Percentiles rank a stretch among this genome's conserved stretches.
Conservation (phyloP, 2,329 filamentous ascomycete species). For the Sarocladium kiliense region DNA sequence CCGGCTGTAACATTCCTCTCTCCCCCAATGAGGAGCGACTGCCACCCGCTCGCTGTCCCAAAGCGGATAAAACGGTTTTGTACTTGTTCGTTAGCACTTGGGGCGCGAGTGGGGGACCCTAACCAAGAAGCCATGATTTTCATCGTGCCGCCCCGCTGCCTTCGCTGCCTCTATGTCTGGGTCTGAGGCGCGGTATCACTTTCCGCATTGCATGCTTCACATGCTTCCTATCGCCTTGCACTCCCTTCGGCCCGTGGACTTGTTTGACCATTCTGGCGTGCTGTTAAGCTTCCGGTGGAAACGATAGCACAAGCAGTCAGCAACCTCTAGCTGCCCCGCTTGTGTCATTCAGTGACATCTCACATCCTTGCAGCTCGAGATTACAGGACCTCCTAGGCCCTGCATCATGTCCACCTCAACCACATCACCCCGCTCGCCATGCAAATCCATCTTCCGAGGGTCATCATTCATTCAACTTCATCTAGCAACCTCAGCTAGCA, state of each 20-base stretch:
- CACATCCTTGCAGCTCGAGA: slow-evolving; percentile 4
- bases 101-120: background rate
- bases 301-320: background rate
- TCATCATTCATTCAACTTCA: slow-evolving; percentile 8
- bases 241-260: too few relatives aligned
- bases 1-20: slow-evolving; percentile 8
- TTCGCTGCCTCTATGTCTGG: background rate
- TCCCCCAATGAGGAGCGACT: slow-evolving; percentile 11
- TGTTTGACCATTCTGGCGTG: too few relatives aligned
- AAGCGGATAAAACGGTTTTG: slow-evolving; percentile 13
- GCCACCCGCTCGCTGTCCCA: slow-evolving; percentile 10
- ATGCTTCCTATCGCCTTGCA: background rate
- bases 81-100: background rate
- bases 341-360: background rate
- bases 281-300: too few relatives aligned
- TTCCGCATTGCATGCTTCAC: background rate
- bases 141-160: background rate
- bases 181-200: background rate
- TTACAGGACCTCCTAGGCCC: background rate
- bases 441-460: background rate
- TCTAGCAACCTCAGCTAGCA: background rate
- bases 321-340: background rate
- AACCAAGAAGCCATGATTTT: background rate
- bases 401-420: background rate
- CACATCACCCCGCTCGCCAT: background rate